These are phyloP conservation scores for Gloeopeniophorella convolvens DNA, from an alignment of 768 basidiomycete genomes.

Conservation along the genomic window DNA sequence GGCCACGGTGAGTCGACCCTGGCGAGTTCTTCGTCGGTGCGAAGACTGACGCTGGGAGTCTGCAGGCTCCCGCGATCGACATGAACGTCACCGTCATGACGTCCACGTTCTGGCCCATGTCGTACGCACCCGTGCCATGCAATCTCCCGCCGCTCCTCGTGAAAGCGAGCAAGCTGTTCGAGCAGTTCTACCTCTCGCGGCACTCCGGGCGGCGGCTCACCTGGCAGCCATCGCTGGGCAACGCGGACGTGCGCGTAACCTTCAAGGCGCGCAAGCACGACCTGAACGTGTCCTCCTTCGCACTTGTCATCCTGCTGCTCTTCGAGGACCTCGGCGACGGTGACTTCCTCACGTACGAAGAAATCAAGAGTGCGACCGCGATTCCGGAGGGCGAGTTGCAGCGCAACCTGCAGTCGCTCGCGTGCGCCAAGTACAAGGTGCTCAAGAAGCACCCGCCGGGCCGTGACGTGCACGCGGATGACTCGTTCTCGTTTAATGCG, in stretches of 20 bases:
- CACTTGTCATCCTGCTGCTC: constrained; percentile 77
- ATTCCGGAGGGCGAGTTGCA: constrained; percentile 76
- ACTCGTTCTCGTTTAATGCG: constrained; percentile 86
- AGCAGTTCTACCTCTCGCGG: constrained; percentile 81
- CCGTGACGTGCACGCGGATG: constrained; percentile 67
- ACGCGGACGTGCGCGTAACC: constrained; percentile 76
- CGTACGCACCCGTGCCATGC: constrained; percentile 57
- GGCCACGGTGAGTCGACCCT: constrained; percentile 45
- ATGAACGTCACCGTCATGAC: constrained; percentile 91
- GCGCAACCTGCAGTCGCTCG: constrained; percentile 92
- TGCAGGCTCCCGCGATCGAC: constrained; percentile 67
- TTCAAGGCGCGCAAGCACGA: constrained; percentile 84
- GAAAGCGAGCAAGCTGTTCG: constrained; percentile 67
- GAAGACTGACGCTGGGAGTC: constrained; percentile 9
- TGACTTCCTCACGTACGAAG: constrained; percentile 71
- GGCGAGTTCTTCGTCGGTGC: not conserved
- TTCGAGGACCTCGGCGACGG: constrained; percentile 69
- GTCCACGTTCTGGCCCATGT: constrained; percentile 93
- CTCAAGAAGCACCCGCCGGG: constrained; percentile 87
- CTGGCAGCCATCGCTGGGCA: constrained; percentile 88
- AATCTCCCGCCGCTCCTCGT: constrained; percentile 59
- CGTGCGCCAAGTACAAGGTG: constrained; percentile 91
- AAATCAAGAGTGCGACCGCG: constrained; percentile 69
- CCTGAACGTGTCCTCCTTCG: constrained; percentile 87
- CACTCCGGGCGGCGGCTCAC: constrained; percentile 88